Evolutionary conservation across 441 rosid species (phyloP), one percentile per base, ranked within the genome.

Genomic region (Sinapis alba): DNA sequence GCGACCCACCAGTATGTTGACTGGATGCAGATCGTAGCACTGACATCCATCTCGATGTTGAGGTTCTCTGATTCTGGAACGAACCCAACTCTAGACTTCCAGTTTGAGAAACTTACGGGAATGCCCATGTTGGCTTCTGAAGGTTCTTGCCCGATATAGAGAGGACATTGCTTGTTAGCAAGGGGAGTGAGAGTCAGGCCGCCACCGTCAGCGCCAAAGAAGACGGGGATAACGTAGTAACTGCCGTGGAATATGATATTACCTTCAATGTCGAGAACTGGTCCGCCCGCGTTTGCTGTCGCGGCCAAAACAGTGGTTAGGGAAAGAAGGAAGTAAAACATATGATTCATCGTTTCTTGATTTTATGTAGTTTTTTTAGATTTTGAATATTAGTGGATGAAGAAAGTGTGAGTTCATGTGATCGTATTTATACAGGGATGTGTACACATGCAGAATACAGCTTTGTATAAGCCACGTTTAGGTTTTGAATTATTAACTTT

Each of bases 361-460:
- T 0, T n/a, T 13, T 21, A 4, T 21, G 6, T 23, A 7, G 1
- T 11, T 21, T 2, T 11, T 11, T 53, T 1, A 16, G 6, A n/a
- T n/a, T 11, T 21, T 54, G 16, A 57, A 4, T n/a, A 21, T 41
- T 50, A 18, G 1, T 16, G 10, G 60, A 28, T 66, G 71, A 66
- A 5, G 45, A 66, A 66, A 50, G 11, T n/a, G 6, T 66, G 71
- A 66, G 59, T 28, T 50, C 9, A 6, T 16, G 18, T 66, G 0
- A 9, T 1, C 11, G 27, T 50, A 66, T 66, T 50, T 66, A 66
- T 66, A 28, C 12, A 50, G 96, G 21, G 21, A 60, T 60, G 20
- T 15, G 26, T 2, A 51, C 9, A 51, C 54, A 7, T 8, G 2
- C 0, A 19, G 13, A 53, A 51, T 53, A 53, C 24, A 53, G 58